Conservation (phyloP, 2,329 filamentous ascomycete species). For the Pseudogymnoascus sp. region DNA sequence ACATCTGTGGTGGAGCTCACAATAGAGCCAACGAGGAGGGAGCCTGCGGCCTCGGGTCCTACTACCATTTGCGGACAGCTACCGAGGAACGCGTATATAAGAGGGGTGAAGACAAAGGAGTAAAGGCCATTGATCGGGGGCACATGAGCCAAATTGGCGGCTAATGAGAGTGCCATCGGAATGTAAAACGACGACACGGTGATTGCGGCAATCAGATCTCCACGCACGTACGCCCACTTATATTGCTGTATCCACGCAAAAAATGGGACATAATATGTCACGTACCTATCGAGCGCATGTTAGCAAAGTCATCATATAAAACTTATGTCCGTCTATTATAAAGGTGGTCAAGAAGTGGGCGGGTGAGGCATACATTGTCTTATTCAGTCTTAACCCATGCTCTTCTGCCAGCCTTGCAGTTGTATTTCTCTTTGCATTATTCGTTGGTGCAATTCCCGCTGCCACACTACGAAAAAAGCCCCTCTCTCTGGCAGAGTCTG, state of each 20-base stretch:
- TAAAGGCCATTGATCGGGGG: conserved; percentile 92
- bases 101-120: conserved; percentile 83
- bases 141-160: conserved; percentile 84
- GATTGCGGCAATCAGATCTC: conserved; percentile 78
- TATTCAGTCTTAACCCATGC: conserved; percentile 21
- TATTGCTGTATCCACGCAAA: conserved; percentile 89
- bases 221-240: conserved; percentile 68
- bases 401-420: conserved; percentile 20
- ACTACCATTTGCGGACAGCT: conserved; percentile 91
- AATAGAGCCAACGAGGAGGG: conserved; percentile 79
- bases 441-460: conserved; percentile 13
- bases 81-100: conserved; percentile 84
- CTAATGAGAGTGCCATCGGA: conserved; percentile 90
- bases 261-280: conserved; percentile 88
- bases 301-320: conserved; percentile 12
- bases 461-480: conserved; percentile 16
- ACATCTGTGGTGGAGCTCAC: conserved; percentile 61
- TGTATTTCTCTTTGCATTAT: conserved; percentile 20
- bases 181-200: conserved; percentile 99
- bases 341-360: background rate
- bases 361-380: conserved; percentile 54
- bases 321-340: background rate
- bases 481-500: conserved; percentile 16
- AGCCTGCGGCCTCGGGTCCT: conserved; percentile 89
- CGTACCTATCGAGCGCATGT: conserved; percentile 50